phyloP scores from a whole-genome alignment of 352 stramenopile species.

The Hyaloperonospora arabidopsidis region DNA sequence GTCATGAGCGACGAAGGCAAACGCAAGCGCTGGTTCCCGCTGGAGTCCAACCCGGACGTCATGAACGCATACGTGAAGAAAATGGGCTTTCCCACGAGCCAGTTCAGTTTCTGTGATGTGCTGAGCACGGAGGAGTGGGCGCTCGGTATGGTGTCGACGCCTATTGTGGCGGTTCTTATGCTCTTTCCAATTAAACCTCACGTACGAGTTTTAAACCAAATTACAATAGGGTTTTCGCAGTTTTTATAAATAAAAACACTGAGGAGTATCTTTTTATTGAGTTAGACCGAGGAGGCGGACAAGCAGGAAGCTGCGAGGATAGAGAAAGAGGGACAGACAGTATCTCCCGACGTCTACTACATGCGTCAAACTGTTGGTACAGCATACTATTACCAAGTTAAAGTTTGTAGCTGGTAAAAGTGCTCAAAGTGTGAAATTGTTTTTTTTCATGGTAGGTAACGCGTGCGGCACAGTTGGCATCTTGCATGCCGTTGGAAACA shows the following conservation, averaged over 20 bases:
- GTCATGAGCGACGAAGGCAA: constrained; percentile 37
- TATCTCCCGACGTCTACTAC: constrained; percentile 79
- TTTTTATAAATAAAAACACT: background rate
- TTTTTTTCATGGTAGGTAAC: constrained; percentile 58
- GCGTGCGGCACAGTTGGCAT: constrained; percentile 94
- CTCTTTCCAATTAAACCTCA: constrained; percentile 92
- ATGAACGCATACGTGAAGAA: constrained; percentile 94
- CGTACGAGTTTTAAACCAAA: constrained; percentile 33
- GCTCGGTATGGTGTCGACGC: constrained; percentile 91
- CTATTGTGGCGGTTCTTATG: constrained; percentile 90
- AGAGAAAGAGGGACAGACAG: constrained; percentile 56
- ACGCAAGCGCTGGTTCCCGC: constrained; percentile 79
- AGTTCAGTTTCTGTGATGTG: constrained; percentile 90
- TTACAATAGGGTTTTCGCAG: background rate
- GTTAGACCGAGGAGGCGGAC: constrained; percentile 65
- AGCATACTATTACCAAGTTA: background rate
- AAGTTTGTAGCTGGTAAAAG: constrained; percentile 1
- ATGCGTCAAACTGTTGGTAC: constrained; percentile 92
- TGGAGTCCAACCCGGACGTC: constrained; percentile 93
- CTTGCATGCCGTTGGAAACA: constrained; percentile 91
- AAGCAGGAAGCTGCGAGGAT: constrained; percentile 70
- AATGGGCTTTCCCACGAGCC: constrained; percentile 85
- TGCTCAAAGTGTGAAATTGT: background rate
- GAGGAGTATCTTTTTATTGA: background rate
- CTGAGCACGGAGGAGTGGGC: constrained; percentile 95